Base-by-base conservation (phyloP, 768 basidiomycete species). In the Auricularia sp. region DNA sequence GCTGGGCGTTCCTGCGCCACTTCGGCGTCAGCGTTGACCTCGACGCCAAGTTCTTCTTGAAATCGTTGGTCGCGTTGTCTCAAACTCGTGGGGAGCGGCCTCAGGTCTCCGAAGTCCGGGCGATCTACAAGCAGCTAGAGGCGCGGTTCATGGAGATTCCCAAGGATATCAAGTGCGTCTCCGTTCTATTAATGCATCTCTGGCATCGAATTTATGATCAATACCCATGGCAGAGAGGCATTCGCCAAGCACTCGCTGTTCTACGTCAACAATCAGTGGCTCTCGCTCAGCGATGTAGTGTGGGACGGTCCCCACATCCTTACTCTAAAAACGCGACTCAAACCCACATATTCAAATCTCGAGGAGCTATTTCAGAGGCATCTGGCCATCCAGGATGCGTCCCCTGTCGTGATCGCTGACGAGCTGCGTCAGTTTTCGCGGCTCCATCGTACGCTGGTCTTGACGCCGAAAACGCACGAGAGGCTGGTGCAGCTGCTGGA, bases 91-190 rank as follows among this genome's bases (percentile, higher is more conserved):
- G 63, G 0, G 66, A 68, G 12, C 14, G 21, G 11, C 47, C 47
- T 16, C 16, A 10, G 47, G 16, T 6, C 47, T 12, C 39, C 39
- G 39, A 42, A 7, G 39, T 51, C 18, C 47, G 47, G 7, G 21
- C 47, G 6, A 61, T 66, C 12, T 71, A 71, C 54, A 66, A 47
- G 42, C 70, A 71, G 12, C 64, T 71, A 1, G 66, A 71, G 47
- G 66, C 68, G n/a, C 66, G 70, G 23, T 71, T 71, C n/a, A 43
- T 66, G 1, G 71, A 71, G 18, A 68, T 66, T 23, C 67, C 70
- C 12, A 33, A 58, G 1, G 33, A 35, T 16, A 71, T 71, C 61
- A 67, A 63, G 71, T 71, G 56, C 18, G 71, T 44, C 44, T 29
- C 33, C 14, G 3, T 44, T 44, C 18, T 44, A 10, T 44, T 44